Percentiles rank a stretch among this genome's conserved stretches.
These are phyloP conservation scores for Beta vulgaris DNA, from an alignment of 148 eudicot species.

Conservation along the genomic window DNA sequence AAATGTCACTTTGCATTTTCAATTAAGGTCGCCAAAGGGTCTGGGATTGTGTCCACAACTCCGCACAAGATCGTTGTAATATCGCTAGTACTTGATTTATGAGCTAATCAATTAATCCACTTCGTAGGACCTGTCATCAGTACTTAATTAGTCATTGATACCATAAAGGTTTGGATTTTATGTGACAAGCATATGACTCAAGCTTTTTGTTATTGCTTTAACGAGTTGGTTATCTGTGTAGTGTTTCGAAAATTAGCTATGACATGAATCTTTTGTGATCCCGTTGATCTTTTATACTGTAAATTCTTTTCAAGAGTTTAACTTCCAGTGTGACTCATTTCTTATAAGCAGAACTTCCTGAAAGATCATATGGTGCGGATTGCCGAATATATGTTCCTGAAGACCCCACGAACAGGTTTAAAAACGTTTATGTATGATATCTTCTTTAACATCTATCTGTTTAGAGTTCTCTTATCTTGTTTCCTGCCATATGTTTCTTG, in stretches of 20 bases:
- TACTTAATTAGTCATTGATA: not conserved
- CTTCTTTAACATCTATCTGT: constrained; percentile 48
- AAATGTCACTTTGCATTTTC: not conserved
- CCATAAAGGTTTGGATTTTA: not conserved
- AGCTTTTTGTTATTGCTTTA: not conserved
- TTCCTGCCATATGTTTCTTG: constrained; percentile 6
- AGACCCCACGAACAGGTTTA: constrained; percentile 89
- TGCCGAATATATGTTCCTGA: constrained; percentile 89
- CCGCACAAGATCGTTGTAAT: not conserved
- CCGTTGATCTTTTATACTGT: not conserved
- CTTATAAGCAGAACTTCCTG: constrained; percentile 79
- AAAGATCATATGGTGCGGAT: constrained; percentile 93
- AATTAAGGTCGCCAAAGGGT: not conserved
- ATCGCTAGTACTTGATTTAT: not conserved
- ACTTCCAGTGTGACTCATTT: constrained; percentile 7
- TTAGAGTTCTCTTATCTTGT: not conserved
- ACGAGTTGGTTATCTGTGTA: not conserved
- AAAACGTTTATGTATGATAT: constrained; percentile 96
- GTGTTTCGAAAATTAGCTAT: not conserved
- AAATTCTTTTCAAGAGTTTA: not conserved
- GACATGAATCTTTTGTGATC: not conserved
- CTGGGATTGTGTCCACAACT: not conserved
- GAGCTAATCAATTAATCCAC: not conserved
- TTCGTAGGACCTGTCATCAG: not conserved
- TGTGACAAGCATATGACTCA: not conserved